Percentiles rank a stretch among this genome's conserved stretches.
Evolutionary conservation across 1,284 basidiomycete species (phyloP).

Genomic region (Leccinum fuscescens): DNA sequence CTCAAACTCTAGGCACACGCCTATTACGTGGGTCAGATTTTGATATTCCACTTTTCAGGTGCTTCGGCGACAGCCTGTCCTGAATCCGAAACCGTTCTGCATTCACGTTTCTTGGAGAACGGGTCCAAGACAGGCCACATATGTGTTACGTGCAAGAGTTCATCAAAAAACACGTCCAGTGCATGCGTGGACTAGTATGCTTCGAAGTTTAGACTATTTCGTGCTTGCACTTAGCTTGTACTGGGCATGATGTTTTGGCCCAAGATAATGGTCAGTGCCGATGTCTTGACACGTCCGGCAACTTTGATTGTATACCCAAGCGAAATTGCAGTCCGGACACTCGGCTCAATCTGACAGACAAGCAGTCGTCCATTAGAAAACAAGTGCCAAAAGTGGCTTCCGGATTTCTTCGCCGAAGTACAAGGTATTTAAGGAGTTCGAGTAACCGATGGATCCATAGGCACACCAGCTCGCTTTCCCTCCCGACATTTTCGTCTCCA

Average conservation of each 20-base stretch:
- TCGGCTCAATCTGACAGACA: not conserved
- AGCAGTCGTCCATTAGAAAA: not conserved
- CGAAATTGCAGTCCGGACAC: not conserved
- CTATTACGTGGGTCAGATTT: conserved; percentile 51
- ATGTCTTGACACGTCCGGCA: not conserved
- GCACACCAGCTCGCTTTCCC: not conserved
- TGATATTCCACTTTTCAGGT: conserved; percentile 41
- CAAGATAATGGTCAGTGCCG: not conserved
- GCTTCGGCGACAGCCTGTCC: conserved; percentile 66
- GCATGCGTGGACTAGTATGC: conserved; percentile 80
- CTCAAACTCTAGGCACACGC: conserved; percentile 77
- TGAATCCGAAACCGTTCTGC: conserved; percentile 85
- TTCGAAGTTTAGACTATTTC: conserved; percentile 65
- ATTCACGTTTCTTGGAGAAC: conserved; percentile 46
- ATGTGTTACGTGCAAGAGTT: conserved; percentile 40
- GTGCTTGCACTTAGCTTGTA: not conserved
- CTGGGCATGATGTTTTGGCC: not conserved
- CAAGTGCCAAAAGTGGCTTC: not conserved
- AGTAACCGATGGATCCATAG: not conserved
- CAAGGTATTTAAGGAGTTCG: not conserved
- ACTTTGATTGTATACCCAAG: not conserved
- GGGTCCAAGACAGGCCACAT: too few species aligned
- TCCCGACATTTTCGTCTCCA: conserved; percentile 3
- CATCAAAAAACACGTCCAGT: conserved; percentile 78
- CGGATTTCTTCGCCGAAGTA: not conserved